These are phyloP conservation scores for Russula emetica DNA, from an alignment of 768 basidiomycete species.

Conservation along the genomic window DNA sequence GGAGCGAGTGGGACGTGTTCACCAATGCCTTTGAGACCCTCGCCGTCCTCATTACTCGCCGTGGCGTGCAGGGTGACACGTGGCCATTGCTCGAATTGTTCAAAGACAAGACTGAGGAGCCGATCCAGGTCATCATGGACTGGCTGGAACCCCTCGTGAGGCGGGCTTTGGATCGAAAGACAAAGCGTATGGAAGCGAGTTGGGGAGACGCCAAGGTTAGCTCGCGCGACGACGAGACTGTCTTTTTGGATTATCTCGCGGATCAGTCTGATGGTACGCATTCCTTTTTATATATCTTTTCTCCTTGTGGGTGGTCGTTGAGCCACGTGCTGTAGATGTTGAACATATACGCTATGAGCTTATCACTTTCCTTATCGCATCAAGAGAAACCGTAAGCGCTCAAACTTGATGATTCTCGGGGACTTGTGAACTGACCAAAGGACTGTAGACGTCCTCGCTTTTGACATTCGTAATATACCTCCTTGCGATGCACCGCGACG, in stretches of 20 bases:
- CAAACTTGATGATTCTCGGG: not conserved
- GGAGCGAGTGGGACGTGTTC: slow-evolving; percentile 24
- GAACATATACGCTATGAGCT: slow-evolving; percentile 28
- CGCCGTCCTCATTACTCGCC: slow-evolving; percentile 22
- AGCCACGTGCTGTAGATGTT: slow-evolving; percentile 16
- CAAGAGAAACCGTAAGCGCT: slow-evolving; percentile 24
- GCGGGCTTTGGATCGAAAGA: slow-evolving; percentile 20
- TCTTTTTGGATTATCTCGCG: slow-evolving; percentile 26
- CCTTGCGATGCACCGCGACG: slow-evolving; percentile 34
- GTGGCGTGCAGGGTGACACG: slow-evolving; percentile 22
- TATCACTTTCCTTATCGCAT: slow-evolving; percentile 28
- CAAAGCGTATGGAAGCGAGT: slow-evolving; percentile 11
- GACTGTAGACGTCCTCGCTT: slow-evolving; percentile 32
- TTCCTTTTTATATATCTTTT: not conserved
- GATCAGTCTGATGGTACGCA: slow-evolving; percentile 21
- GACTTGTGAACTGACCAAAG: not conserved
- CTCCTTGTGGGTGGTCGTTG: not conserved
- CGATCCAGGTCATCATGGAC: slow-evolving; percentile 16
- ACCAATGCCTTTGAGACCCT: slow-evolving; percentile 23
- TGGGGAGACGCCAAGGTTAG: slow-evolving; percentile 11
- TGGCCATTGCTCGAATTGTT: slow-evolving; percentile 28
- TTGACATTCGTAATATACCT: slow-evolving; percentile 37
- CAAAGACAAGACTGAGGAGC: slow-evolving; percentile 27
- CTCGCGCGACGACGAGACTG: slow-evolving; percentile 21
- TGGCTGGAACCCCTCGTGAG: slow-evolving; percentile 26